Evolutionary conservation across 2,329 filamentous ascomycete species (phyloP).

Genomic region (Trichoderma pleuroti): DNA sequence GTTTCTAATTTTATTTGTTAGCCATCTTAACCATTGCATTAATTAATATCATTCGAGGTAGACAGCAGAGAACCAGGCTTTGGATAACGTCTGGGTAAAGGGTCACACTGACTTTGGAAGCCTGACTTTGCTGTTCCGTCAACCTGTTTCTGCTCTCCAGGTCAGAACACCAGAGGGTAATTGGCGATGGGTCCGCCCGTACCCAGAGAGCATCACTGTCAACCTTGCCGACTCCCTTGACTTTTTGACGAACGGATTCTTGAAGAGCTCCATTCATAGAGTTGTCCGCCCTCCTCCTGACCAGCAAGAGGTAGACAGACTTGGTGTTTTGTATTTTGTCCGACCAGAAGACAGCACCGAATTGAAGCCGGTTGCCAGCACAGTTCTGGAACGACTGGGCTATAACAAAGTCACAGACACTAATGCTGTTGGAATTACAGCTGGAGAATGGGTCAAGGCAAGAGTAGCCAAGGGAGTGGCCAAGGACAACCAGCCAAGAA

Average conservation of each 20-base stretch:
- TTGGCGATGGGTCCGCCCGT: background rate
- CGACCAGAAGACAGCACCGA: conserved; percentile 35
- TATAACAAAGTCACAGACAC: conserved; percentile 20
- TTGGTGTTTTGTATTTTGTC: conserved; percentile 46
- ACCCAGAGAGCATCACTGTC: background rate
- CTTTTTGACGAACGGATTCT: conserved; percentile 39
- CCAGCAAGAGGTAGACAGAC: conserved; percentile 42
- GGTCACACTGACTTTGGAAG: background rate
- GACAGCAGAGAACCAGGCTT: background rate
- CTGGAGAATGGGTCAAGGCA: conserved; percentile 19
- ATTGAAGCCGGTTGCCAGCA: conserved; percentile 31
- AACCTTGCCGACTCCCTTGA: background rate
- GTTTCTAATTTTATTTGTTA: background rate
- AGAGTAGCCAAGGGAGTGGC: conserved; percentile 14
- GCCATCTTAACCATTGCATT: no score
- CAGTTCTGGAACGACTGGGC: conserved; percentile 33
- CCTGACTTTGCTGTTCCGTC: background rate
- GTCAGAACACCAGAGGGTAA: background rate
- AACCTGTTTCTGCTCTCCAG: background rate
- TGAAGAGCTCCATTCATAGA: conserved; percentile 44
- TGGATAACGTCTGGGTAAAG: background rate
- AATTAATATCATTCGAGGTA: no score
- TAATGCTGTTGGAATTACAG: conserved; percentile 1
- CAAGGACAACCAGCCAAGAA: background rate
- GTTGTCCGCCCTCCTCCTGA: conserved; percentile 43